phyloP scores from a whole-genome alignment of 768 basidiomycete species.

The Hericium rajendrae region DNA sequence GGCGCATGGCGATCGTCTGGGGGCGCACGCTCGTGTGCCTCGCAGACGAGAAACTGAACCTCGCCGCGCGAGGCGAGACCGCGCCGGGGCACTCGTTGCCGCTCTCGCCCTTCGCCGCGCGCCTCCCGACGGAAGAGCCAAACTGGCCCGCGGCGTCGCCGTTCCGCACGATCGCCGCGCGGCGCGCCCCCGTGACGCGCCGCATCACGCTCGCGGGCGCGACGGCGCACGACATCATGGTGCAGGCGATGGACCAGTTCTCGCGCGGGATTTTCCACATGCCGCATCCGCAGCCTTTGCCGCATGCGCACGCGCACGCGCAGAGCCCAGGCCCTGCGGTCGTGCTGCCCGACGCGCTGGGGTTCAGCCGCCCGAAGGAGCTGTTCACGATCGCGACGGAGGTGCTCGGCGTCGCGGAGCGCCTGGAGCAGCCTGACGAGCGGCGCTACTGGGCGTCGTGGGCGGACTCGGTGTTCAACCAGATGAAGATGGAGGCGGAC shows the following conservation, averaged over 20 bases:
- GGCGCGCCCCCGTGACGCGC: constrained; percentile 39
- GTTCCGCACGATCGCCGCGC: constrained; percentile 38
- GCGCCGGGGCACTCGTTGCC: not conserved
- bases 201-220: constrained; percentile 36
- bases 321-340: not conserved
- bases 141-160: constrained; percentile 44
- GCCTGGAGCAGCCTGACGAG: constrained; percentile 33
- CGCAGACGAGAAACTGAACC: constrained; percentile 36
- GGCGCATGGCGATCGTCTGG: constrained; percentile 61
- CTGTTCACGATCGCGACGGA: constrained; percentile 55
- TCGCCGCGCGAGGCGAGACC: constrained; percentile 12
- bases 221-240: constrained; percentile 41
- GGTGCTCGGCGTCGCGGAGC: constrained; percentile 51
- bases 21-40: constrained; percentile 55
- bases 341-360: not conserved
- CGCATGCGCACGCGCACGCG: not conserved
- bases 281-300: constrained; percentile 36
- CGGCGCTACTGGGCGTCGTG: constrained; percentile 49
- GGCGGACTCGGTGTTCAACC: constrained; percentile 51
- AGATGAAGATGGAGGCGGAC: constrained; percentile 56
- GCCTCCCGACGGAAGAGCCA: constrained; percentile 25
- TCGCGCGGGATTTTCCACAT: constrained; percentile 62
- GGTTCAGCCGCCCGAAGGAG: constrained; percentile 49
- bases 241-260: constrained; percentile 61
- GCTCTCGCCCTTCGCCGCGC: constrained; percentile 9